These are phyloP conservation scores for Ophiosphaerella herpotricha DNA, from an alignment of 2,329 filamentous ascomycete species.

Conservation along the genomic window DNA sequence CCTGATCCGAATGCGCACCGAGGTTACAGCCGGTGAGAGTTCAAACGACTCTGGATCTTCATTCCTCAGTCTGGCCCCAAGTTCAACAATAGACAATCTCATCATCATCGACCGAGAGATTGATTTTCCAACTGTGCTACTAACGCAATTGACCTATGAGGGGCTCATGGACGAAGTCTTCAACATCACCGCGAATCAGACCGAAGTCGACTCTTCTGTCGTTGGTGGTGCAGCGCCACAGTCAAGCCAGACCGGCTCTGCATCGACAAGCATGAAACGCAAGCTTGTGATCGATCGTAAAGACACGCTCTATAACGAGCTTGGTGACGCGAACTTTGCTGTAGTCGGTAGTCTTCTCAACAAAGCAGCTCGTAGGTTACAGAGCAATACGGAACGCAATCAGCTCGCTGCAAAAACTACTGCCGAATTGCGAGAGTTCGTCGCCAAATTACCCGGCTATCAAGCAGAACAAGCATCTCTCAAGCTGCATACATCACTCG, in stretches of 20 bases:
- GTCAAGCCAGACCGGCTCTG: slow-evolving; percentile 55
- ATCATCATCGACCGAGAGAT: slow-evolving; percentile 96
- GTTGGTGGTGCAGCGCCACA: slow-evolving; percentile 73
- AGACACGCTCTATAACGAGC: slow-evolving; percentile 84
- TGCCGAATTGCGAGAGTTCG: slow-evolving; percentile 89
- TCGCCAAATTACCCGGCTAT: slow-evolving; percentile 88
- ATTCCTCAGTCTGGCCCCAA: slow-evolving; percentile 75
- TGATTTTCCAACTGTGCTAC: slow-evolving; percentile 86
- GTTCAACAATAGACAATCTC: slow-evolving; percentile 83
- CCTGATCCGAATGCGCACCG: slow-evolving; percentile 87
- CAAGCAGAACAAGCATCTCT: slow-evolving; percentile 92
- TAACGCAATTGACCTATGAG: slow-evolving; percentile 96
- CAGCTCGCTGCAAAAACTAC: slow-evolving; percentile 81
- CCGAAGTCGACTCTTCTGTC: slow-evolving; percentile 88
- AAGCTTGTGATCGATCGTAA: slow-evolving; percentile 88
- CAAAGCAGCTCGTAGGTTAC: slow-evolving; percentile 84
- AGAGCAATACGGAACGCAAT: slow-evolving; percentile 84
- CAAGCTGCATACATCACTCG: slow-evolving; percentile 88
- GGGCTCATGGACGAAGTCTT: slow-evolving; percentile 94
- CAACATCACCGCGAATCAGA: slow-evolving; percentile 87
- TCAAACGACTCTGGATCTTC: slow-evolving; percentile 59
- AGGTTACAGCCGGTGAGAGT: slow-evolving; percentile 80
- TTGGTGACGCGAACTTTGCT: slow-evolving; percentile 92
- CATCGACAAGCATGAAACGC: slow-evolving; percentile 68
- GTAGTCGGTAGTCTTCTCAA: slow-evolving; percentile 89